These are phyloP conservation scores for Flaveria trinervia DNA, from an alignment of 129 eudicot species.

Conservation along the genomic window DNA sequence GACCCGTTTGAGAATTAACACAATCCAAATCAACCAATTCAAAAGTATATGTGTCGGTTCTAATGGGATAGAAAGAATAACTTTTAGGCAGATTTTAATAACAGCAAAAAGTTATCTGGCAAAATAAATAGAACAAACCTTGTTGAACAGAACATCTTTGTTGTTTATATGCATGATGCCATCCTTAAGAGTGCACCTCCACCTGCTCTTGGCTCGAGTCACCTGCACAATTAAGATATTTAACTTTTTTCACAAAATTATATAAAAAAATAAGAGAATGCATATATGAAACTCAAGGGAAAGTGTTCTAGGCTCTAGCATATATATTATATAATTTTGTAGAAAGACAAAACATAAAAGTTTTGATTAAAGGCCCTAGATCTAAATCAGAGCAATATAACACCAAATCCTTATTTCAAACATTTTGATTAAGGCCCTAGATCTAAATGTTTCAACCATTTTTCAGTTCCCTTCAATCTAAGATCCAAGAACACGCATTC, in stretches of 20 bases:
- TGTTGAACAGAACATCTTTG: constrained; percentile 87
- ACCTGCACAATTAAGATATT: constrained; percentile 47
- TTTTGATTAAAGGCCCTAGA: too few relatives aligned
- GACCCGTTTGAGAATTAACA: background rate
- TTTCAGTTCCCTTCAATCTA: background rate
- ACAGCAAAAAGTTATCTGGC: background rate
- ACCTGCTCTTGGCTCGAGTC: constrained; percentile 96
- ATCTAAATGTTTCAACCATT: background rate
- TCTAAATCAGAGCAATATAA: background rate
- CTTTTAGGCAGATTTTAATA: background rate
- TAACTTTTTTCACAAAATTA: background rate
- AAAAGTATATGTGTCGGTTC: constrained; percentile 6
- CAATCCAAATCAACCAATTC: background rate
- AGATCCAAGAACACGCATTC: background rate
- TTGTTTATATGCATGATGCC: constrained; percentile 95
- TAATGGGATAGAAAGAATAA: background rate
- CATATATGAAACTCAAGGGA: background rate
- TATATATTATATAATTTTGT: background rate
- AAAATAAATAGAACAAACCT: constrained; percentile 48
- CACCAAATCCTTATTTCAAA: background rate
- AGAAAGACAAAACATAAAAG: background rate
- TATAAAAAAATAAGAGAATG: background rate
- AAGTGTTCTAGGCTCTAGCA: too few relatives aligned
- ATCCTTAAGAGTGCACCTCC: constrained; percentile 98
- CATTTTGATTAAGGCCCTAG: background rate